Conservation (phyloP, 2,329 filamentous ascomycete species). For the Periconia sp. region DNA sequence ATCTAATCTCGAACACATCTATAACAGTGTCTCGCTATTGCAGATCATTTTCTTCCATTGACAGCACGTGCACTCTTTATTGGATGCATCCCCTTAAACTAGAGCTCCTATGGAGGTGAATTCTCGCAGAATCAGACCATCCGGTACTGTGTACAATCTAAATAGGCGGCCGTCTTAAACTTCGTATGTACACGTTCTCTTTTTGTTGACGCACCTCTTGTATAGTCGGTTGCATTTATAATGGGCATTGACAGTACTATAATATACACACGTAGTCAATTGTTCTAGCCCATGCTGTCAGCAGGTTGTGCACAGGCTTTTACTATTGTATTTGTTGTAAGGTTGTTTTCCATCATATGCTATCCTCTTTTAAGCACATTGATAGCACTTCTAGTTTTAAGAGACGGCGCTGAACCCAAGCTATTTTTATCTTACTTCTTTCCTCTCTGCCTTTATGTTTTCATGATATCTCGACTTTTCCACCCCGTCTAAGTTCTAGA, state of each 20-base stretch:
- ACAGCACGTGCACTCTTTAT: neutral
- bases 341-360: conserved; percentile 1
- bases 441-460: neutral
- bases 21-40: neutral
- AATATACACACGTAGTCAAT: conserved; percentile 1
- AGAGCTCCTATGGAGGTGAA: conserved; percentile 5
- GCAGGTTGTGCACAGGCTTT: neutral
- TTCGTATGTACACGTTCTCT: neutral
- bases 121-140: neutral
- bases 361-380: conserved; percentile 1
- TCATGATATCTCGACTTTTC: neutral
- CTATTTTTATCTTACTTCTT: conserved; percentile 2
- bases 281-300: neutral
- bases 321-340: conserved; percentile 1
- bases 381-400: conserved; percentile 4
- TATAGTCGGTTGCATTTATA: neutral
- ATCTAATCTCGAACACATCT: neutral
- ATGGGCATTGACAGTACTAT: neutral
- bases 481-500: conserved; percentile 1
- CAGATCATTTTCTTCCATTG: neutral
- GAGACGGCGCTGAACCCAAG: conserved; percentile 1
- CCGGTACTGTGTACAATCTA: neutral
- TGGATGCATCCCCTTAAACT: neutral
- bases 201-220: conserved; percentile 4
- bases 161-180: conserved; percentile 1